phyloP scores from a whole-genome alignment of 768 basidiomycete species.

The Naganishia vaughanmartiniae region DNA sequence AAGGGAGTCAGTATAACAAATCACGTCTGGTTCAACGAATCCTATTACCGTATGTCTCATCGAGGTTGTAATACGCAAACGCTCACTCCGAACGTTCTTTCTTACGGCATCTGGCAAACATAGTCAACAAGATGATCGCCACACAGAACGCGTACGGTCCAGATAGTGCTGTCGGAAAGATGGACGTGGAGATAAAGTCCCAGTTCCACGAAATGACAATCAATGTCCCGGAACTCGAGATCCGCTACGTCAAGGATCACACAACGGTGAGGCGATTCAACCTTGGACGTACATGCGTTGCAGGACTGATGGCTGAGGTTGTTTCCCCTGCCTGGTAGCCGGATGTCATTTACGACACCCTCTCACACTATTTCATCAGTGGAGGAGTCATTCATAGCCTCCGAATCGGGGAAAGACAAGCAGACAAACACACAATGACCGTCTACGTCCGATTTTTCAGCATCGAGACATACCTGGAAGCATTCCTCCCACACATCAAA shows the following conservation, averaged over 20 bases:
- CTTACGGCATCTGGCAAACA: background rate
- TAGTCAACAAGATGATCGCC: conserved; percentile 16
- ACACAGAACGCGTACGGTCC: conserved; percentile 9
- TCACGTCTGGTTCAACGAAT: conserved; percentile 10
- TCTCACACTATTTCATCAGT: conserved; percentile 8
- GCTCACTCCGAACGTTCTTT: too few species aligned
- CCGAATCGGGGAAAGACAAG: conserved; percentile 15
- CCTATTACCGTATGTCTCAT: conserved; percentile 10
- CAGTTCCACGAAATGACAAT: background rate
- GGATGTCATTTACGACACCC: conserved; percentile 9
- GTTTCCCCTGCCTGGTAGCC: background rate
- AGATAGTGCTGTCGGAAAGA: background rate
- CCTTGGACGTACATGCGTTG: background rate
- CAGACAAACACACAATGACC: background rate
- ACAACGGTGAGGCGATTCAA: background rate
- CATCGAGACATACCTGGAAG: conserved; percentile 22
- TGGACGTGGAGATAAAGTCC: conserved; percentile 16
- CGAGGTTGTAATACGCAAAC: too few species aligned
- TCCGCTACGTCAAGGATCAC: background rate
- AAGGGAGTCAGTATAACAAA: conserved; percentile 11
- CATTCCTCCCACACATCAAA: conserved; percentile 13
- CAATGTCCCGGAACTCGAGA: conserved; percentile 19
- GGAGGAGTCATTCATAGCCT: conserved; percentile 14
- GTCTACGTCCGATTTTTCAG: conserved; percentile 16
- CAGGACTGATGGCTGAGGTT: background rate